A percentile compares a stretch with the other conserved stretches of the same genome.
Evolutionary conservation across 495 filamentous ascomycete species (phyloP).

Genomic region (Aspergillus egyptiacus): DNA sequence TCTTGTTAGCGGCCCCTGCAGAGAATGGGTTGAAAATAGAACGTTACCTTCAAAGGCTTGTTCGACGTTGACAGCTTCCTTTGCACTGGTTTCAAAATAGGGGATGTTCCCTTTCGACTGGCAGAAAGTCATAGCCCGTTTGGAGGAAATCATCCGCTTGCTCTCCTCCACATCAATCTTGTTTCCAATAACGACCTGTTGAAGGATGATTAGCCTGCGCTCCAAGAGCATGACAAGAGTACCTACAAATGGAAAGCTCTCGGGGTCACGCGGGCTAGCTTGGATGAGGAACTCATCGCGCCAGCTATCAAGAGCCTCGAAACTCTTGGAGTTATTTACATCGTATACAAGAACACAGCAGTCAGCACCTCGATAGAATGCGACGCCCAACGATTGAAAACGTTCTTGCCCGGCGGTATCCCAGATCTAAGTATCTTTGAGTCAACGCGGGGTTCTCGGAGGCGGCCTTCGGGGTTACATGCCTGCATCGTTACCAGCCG

Average conservation of each 20-base stretch:
- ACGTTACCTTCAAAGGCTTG: conserved; percentile 90
- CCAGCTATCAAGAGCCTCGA: conserved; percentile 98
- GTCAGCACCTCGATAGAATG: conserved; percentile 97
- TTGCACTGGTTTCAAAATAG: conserved; percentile 98
- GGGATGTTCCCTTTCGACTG: conserved; percentile 95
- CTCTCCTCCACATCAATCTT: conserved; percentile 99
- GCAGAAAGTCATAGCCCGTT: conserved; percentile 94
- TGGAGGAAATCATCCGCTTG: conserved; percentile 92
- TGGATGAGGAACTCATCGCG: conserved; percentile 98
- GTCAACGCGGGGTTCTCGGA: conserved; percentile 16
- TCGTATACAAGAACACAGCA: conserved; percentile 99
- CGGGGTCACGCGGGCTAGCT: conserved; percentile 90
- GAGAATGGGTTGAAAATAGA: not conserved
- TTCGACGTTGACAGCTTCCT: conserved; percentile 97
- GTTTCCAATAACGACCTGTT: conserved; percentile 86
- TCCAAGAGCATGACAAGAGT: not conserved
- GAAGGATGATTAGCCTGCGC: not conserved
- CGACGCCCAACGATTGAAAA: conserved; percentile 95
- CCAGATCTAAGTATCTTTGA: conserved; percentile 66
- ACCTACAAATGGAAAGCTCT: conserved; percentile 95
- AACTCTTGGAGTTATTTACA: conserved; percentile 98
- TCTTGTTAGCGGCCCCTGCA: not conserved
- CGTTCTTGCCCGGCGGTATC: conserved; percentile 97
- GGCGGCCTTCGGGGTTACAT: conserved; percentile 22
- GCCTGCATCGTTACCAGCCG: conserved; percentile 98